A percentile compares a stretch with the other conserved stretches of the same genome.
phyloP scores from a whole-genome alignment of 768 basidiomycete genomes.

The Macrolepiota dolichaula region DNA sequence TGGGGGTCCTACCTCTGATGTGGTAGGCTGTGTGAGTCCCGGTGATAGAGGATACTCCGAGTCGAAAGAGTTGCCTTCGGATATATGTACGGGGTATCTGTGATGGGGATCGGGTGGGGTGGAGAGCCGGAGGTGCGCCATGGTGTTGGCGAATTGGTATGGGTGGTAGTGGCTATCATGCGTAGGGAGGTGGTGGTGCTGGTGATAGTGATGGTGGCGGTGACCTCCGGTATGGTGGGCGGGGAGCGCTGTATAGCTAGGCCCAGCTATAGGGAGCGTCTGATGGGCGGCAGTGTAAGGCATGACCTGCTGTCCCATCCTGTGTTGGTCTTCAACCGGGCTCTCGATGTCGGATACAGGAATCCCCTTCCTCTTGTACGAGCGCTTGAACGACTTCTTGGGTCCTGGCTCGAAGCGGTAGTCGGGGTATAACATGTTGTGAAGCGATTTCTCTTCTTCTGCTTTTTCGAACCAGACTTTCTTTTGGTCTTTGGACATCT shows the following conservation, averaged over 20 bases:
- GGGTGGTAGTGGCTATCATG: too few relatives aligned
- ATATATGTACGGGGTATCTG: neutral
- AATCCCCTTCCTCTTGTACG: neutral
- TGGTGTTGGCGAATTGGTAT: too few relatives aligned
- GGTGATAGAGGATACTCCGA: neutral
- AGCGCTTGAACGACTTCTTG: neutral
- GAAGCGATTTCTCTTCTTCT: neutral
- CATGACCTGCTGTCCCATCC: too few relatives aligned
- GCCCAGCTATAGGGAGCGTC: too few relatives aligned
- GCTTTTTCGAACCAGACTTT: conserved; percentile 6
- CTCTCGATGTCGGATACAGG: neutral
- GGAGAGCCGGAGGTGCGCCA: neutral
- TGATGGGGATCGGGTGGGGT: neutral
- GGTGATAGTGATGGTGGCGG: too few relatives aligned
- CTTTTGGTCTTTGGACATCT: conserved; percentile 5
- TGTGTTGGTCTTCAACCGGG: neutral
- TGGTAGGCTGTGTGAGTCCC: neutral
- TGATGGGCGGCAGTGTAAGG: too few relatives aligned
- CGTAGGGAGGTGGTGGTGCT: too few relatives aligned
- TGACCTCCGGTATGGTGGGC: too few relatives aligned
- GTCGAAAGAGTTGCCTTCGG: neutral
- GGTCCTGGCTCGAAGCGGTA: neutral
- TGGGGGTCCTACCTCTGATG: neutral
- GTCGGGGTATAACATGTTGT: neutral
- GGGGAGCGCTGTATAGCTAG: too few relatives aligned